Evolutionary conservation across 2,329 filamentous ascomycete species (phyloP).

Genomic region (Aureobasidium sp.): DNA sequence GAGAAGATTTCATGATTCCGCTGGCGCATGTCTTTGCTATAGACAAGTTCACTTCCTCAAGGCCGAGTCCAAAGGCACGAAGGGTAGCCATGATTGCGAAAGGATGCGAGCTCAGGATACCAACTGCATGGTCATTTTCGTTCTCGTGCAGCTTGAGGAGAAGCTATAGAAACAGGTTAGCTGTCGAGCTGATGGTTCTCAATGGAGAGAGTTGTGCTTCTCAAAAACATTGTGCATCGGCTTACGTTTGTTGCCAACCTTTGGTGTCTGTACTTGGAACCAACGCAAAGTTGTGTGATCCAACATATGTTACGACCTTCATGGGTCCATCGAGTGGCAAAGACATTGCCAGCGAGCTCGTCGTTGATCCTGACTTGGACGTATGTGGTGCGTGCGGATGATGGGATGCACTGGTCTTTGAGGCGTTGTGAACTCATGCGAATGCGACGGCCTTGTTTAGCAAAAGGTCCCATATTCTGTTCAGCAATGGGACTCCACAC

Average conservation of each 20-base stretch:
- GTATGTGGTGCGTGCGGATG: not conserved
- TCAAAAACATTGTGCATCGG: not conserved
- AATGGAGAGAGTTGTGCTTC: not conserved
- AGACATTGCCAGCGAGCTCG: not conserved
- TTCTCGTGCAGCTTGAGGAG: not conserved
- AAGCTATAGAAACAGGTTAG: not conserved
- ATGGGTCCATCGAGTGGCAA: not conserved
- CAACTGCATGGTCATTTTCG: not conserved
- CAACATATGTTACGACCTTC: not conserved
- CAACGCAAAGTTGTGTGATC: conserved; percentile 3
- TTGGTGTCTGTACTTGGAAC: not conserved
- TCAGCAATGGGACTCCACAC: not conserved
- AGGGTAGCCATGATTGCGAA: not conserved
- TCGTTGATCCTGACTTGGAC: not conserved
- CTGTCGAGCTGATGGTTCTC: not conserved
- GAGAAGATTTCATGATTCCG: not conserved
- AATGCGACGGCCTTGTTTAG: not conserved
- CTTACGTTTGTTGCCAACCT: conserved; percentile 2
- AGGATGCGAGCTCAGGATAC: not conserved
- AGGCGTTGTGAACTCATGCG: not conserved
- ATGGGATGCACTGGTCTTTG: not conserved
- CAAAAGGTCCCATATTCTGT: no score
- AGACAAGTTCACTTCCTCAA: not conserved
- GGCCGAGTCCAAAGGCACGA: not conserved
- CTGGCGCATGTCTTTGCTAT: no score